These are phyloP conservation scores for Phytophthora tentaculata DNA, from an alignment of 352 stramenopile genomes.

Conservation along the genomic window DNA sequence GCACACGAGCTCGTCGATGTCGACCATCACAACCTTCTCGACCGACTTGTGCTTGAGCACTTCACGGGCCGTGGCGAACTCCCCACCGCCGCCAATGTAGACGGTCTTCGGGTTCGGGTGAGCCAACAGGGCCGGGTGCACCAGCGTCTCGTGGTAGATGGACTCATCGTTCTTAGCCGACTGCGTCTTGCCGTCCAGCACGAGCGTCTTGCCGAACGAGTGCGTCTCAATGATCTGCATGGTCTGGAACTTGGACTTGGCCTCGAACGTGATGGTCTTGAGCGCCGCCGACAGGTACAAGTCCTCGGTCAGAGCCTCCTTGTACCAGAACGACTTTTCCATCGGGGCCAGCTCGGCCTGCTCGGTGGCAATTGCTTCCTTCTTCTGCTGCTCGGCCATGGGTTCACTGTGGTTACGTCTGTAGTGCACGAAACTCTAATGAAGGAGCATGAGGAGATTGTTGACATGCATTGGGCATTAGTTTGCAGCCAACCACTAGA, in stretches of 20 bases:
- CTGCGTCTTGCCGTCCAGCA: conserved; percentile 97
- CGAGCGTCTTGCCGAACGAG: conserved; percentile 94
- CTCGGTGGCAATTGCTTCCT: conserved; percentile 50
- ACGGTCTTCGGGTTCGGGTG: conserved; percentile 88
- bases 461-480: not conserved
- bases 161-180: conserved; percentile 93
- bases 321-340: conserved; percentile 82
- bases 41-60: conserved; percentile 92
- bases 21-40: conserved; percentile 96
- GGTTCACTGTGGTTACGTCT: not conserved
- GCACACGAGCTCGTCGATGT: conserved; percentile 94
- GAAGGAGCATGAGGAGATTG: not conserved
- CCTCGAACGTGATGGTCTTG: conserved; percentile 89
- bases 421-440: not conserved
- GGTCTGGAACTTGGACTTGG: conserved; percentile 91
- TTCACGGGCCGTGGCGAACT: conserved; percentile 94
- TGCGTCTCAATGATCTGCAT: conserved; percentile 95
- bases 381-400: conserved; percentile 38
- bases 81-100: conserved; percentile 93
- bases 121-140: conserved; percentile 93
- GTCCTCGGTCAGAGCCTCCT: conserved; percentile 91
- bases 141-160: conserved; percentile 96
- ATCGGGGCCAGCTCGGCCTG: conserved; percentile 52
- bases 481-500: conserved; percentile 20
- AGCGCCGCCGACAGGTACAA: conserved; percentile 89